phyloP scores from a whole-genome alignment of 495 filamentous ascomycete genomes.

The Amniculicola lignicola region DNA sequence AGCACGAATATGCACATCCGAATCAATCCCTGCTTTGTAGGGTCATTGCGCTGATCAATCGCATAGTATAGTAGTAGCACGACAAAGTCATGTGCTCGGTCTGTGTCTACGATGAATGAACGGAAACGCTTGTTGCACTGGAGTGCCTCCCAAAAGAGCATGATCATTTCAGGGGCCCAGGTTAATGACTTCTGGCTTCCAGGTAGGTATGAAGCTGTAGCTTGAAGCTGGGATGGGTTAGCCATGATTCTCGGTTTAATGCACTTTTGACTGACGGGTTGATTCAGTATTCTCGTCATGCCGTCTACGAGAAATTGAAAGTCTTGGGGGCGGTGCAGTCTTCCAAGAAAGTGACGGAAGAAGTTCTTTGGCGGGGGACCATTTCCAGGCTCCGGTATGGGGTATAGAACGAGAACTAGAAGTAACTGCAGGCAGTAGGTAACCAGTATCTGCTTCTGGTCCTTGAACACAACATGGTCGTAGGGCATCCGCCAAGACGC shows the following conservation, averaged over 20 bases:
- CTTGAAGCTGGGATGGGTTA: slow-evolving; percentile 62
- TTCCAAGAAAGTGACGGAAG: slow-evolving; percentile 87
- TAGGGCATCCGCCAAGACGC: slow-evolving; percentile 93
- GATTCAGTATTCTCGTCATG: slow-evolving; percentile 89
- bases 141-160: slow-evolving; percentile 95
- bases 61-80: slow-evolving; percentile 90
- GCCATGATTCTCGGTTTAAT: neutral
- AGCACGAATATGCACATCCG: slow-evolving; percentile 96
- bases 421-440: slow-evolving; percentile 90
- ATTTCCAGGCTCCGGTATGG: slow-evolving; percentile 73
- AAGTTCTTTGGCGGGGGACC: slow-evolving; percentile 73
- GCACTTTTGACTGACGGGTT: slow-evolving; percentile 57
- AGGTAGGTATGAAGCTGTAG: slow-evolving; percentile 81
- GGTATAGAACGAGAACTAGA: slow-evolving; percentile 83
- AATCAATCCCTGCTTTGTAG: slow-evolving; percentile 86
- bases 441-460: slow-evolving; percentile 86
- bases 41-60: slow-evolving; percentile 78
- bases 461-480: slow-evolving; percentile 89
- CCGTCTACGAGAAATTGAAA: slow-evolving; percentile 98
- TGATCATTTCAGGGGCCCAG: slow-evolving; percentile 94
- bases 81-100: slow-evolving; percentile 88
- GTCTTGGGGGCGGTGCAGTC: slow-evolving; percentile 89
- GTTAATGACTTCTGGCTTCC: slow-evolving; percentile 76
- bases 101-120: slow-evolving; percentile 95
- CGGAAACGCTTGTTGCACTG: slow-evolving; percentile 98